Base-by-base conservation (phyloP, 441 rosid genomes). In the Bocquillonia castaneifolia region DNA sequence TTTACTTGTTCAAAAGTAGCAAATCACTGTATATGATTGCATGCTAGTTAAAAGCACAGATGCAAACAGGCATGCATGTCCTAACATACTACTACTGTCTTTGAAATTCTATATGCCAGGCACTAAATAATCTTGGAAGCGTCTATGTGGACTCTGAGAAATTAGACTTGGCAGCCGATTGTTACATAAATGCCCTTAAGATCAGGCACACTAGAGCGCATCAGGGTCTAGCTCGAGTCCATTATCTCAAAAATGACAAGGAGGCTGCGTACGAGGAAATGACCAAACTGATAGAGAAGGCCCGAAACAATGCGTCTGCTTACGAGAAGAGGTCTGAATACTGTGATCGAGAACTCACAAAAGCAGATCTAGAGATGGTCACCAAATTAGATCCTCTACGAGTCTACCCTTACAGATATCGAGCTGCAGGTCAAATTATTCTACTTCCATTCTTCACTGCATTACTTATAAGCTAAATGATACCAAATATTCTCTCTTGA, bases 301-400 rank as follows among this genome's bases (percentile, higher is more conserved):
- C 99, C n/a, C 84, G 77, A 66, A 92, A 82, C 78, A 91, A 86
- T 64, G 98, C 98, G 59, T 94, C 98, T 14, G 99, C 98, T 0
- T 94, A 83, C 22, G 99, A 94, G 84, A 94, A 92, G 83, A 87
- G 99, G 76, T 94, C 99, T 0, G 99, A 94, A 83, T 94, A 94
- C 67, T 85, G 93, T 65, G 96, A 92, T 20, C 96, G 97, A 22
- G 97, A 94, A 37, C 88, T 80, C 1, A 85, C 93, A 5, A 92
- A 87, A 73, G 86, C 88, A 1, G 99, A 94, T 76, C 94, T 94
- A 0, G 96, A 92, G 73, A 92, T 84, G 86, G 97, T 90, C 73
- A 88, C 99, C 5, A 80, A 60, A 48, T 80, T 95, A 78, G 98
- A 95, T 72, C 98, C 98, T 26, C 98, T 92, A 47, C 85, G 96